Percentiles rank a stretch among this genome's conserved stretches.
Evolutionary conservation across 768 basidiomycete genomes (phyloP).

Genomic region (Dioszegia hungarica): DNA sequence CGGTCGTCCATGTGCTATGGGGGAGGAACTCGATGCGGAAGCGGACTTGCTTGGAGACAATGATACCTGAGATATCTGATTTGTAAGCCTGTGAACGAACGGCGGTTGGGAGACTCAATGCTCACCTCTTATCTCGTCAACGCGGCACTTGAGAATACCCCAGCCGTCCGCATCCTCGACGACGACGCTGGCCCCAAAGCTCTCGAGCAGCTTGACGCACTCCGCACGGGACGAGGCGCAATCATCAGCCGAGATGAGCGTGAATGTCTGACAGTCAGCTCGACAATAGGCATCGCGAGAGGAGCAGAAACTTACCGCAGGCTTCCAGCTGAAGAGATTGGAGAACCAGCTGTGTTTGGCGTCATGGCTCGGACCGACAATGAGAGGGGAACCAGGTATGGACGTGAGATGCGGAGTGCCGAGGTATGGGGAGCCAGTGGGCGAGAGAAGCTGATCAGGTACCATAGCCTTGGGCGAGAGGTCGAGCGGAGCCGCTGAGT

Average conservation of each 20-base stretch:
- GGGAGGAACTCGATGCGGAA: slow-evolving; percentile 75
- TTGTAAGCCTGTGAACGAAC: slow-evolving; percentile 50
- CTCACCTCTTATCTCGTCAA: slow-evolving; percentile 60
- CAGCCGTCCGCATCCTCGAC: slow-evolving; percentile 61
- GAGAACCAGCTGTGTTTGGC: slow-evolving; percentile 72
- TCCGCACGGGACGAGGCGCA: slow-evolving; percentile 64
- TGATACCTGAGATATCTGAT: slow-evolving; percentile 50
- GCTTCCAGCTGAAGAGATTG: slow-evolving; percentile 78
- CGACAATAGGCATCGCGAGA: neutral
- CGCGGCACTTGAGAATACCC: slow-evolving; percentile 69
- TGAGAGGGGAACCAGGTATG: slow-evolving; percentile 25
- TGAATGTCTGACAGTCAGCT: slow-evolving; percentile 35
- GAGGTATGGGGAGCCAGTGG: slow-evolving; percentile 24
- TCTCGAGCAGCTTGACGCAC: slow-evolving; percentile 69
- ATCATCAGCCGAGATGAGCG: slow-evolving; percentile 49
- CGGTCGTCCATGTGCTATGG: slow-evolving; percentile 19
- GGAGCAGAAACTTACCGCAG: slow-evolving; percentile 43
- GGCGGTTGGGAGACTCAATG: neutral
- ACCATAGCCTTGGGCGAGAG: slow-evolving; percentile 24
- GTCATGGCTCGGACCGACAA: slow-evolving; percentile 36
- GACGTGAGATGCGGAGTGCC: slow-evolving; percentile 16
- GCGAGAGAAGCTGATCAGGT: slow-evolving; percentile 22
- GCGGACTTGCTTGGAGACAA: slow-evolving; percentile 63
- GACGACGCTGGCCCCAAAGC: slow-evolving; percentile 65
- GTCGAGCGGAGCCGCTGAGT: slow-evolving; percentile 31